phyloP scores from a whole-genome alignment of 73 alveolate species.

The Paramecium primaurelia region DNA sequence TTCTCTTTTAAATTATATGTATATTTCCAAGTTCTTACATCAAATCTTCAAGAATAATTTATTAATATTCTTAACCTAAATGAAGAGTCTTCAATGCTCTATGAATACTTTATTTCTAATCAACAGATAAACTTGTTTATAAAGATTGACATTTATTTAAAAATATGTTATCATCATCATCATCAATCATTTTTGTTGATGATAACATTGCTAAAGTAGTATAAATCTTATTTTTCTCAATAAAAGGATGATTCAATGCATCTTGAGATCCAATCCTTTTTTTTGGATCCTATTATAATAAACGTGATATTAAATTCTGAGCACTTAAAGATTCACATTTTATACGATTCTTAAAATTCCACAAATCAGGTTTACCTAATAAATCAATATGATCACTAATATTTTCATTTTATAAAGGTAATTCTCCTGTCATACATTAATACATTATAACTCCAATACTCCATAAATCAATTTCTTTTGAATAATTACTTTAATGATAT shows the following conservation, averaged over 20 bases:
- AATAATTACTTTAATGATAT: background rate
- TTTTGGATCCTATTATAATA: background rate
- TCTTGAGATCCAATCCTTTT: constrained; percentile 72
- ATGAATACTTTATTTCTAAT: background rate
- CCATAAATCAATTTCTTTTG: constrained; percentile 34
- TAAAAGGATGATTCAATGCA: constrained; percentile 86
- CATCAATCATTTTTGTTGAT: background rate
- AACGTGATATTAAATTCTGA: background rate
- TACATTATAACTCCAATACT: background rate
- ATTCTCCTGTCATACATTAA: background rate
- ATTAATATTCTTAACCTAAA: background rate
- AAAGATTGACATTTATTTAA: background rate
- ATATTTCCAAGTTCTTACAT: constrained; percentile 14
- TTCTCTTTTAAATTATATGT: background rate
- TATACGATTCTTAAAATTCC: background rate
- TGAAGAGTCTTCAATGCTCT: background rate
- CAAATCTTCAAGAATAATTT: background rate
- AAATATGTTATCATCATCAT: background rate
- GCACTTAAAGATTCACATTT: background rate
- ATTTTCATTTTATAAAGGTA: background rate
- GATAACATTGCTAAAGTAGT: background rate
- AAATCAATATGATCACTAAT: background rate
- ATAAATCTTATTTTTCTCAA: constrained; percentile 21
- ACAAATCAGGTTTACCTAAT: background rate
- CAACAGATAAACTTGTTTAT: background rate